Evolutionary conservation across 805 yeast genomes (phyloP), one percentile per base, ranked within the genome.

Genomic region (Lipomyces spencermartinsiae): DNA sequence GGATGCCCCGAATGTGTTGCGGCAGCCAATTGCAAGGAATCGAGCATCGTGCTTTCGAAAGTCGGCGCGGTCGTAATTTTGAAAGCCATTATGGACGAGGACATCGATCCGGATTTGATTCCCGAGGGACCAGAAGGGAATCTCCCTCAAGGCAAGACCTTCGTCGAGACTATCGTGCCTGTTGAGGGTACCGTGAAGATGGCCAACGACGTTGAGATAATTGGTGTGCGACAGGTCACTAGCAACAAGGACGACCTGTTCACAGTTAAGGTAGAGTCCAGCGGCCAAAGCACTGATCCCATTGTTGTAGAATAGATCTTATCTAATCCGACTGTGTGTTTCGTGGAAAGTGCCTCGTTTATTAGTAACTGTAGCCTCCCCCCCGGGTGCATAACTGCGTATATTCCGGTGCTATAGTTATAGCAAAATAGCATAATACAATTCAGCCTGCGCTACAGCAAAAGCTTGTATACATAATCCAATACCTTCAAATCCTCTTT

Each of bases 1-100:
- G 94, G 94, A 0, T 90, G 94, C 74, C 96, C 96, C 0, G 85
- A 87, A 58, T 95, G 99, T 80, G 89, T 93, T n/a, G 91, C 95
- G 1, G 89, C 91, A 0, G 80, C 91, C 0, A 86, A 85, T 63
- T 95, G 99, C 79, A 86, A 87, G 65, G 99, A 95, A 78, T 85
- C 85, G 72, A 87, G 89, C 75, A 80, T 89, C 63, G 98, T 95
- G 6, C 80, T 94, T 70, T 92, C 98, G 0, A 95, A 94, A 74
- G 89, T 90, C 12, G 98, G 95, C 0, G 92, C 97, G 0, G 79
- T 85, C 14, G 82, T 94, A 1, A 86, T 94, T 6, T 74, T 93
- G 16, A 87, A 89, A 16, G 75, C 82, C 16, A 81, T 95, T 4
- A 75, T 89, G 35, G 93, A 92, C 0, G 79, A 82, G 35, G 81